Percentiles rank a stretch among this genome's conserved stretches.
Evolutionary conservation across 768 basidiomycete species (phyloP).

Genomic region (Lentinula edodes): DNA sequence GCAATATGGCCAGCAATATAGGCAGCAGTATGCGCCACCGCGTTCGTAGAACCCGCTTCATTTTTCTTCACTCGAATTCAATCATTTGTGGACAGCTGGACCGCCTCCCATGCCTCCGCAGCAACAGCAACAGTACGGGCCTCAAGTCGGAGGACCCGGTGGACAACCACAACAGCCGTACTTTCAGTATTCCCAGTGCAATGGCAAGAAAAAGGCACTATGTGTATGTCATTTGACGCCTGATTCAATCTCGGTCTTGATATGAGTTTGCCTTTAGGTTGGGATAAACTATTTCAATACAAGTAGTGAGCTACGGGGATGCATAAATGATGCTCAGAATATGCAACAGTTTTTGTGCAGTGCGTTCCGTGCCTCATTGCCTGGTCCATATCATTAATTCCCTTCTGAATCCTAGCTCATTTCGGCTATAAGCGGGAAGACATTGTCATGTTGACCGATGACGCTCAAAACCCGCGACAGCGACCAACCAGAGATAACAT

Average conservation of each 20-base stretch:
- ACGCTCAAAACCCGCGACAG: constrained; percentile 53
- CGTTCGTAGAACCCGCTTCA: constrained; percentile 8
- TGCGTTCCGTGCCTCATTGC: constrained; percentile 26
- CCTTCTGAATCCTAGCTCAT: constrained; percentile 28
- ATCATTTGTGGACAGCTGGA: constrained; percentile 13
- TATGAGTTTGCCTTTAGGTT: constrained; percentile 41
- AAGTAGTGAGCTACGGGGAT: constrained; percentile 65
- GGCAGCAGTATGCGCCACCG: constrained; percentile 22
- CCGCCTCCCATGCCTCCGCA: constrained; percentile 51
- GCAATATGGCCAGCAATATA: constrained; percentile 18
- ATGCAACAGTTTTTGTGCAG: constrained; percentile 71
- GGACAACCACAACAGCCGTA: constrained; percentile 49
- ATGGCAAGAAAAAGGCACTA: constrained; percentile 81
- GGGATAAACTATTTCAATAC: constrained; percentile 86
- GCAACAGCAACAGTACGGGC: constrained; percentile 58
- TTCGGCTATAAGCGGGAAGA: constrained; percentile 71
- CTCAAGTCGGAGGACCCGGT: constrained; percentile 43
- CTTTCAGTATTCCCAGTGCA: constrained; percentile 90
- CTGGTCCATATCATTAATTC: not conserved
- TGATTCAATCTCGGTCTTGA: not conserved
- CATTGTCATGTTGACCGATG: constrained; percentile 84
- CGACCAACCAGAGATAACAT: constrained; percentile 82
- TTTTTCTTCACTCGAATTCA: constrained; percentile 3
- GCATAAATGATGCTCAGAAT: constrained; percentile 88
- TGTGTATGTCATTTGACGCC: constrained; percentile 45